phyloP scores from a whole-genome alignment of 192 early-diverging fungal genomes.

The Backusella psychrophila region DNA sequence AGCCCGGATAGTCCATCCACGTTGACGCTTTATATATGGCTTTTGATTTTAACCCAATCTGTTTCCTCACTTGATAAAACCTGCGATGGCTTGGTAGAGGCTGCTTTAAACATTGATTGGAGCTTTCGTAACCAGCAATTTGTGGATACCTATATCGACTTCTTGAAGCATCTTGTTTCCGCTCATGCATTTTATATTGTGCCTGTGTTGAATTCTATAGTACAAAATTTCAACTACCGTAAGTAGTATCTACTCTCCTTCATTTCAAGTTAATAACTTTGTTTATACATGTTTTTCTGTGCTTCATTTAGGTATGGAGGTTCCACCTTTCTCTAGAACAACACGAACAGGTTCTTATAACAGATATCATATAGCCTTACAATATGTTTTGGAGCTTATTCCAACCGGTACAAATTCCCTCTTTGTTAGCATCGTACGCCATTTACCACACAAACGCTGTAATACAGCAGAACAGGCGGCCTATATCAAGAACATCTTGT shows the following conservation, averaged over 20 bases:
- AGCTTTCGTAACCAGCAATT: conserved; percentile 44
- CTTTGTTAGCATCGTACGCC: conserved; percentile 54
- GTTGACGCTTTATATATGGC: conserved; percentile 40
- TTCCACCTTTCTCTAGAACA: conserved; percentile 13
- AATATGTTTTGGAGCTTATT: conserved; percentile 61
- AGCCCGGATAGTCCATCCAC: neutral
- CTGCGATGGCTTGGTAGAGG: conserved; percentile 52
- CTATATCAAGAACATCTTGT: conserved; percentile 76
- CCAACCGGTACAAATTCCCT: conserved; percentile 69
- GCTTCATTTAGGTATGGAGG: conserved; percentile 2
- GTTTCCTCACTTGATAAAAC: conserved; percentile 45
- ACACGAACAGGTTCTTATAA: conserved; percentile 43
- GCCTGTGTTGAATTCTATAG: conserved; percentile 59
- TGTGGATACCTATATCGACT: conserved; percentile 54
- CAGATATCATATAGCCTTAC: conserved; percentile 61
- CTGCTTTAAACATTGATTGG: conserved; percentile 64
- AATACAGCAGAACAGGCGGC: conserved; percentile 51
- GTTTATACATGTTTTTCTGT: neutral
- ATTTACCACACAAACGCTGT: conserved; percentile 75
- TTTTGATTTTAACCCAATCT: conserved; percentile 42
- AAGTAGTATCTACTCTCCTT: conserved; percentile 6
- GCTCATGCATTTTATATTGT: conserved; percentile 68
- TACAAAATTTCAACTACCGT: conserved; percentile 53
- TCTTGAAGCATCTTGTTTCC: conserved; percentile 72
- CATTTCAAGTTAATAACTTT: neutral